Conservation (phyloP, 228 moss, liverwort and hornwort genomes). For the Sphagnum magellanicum region DNA sequence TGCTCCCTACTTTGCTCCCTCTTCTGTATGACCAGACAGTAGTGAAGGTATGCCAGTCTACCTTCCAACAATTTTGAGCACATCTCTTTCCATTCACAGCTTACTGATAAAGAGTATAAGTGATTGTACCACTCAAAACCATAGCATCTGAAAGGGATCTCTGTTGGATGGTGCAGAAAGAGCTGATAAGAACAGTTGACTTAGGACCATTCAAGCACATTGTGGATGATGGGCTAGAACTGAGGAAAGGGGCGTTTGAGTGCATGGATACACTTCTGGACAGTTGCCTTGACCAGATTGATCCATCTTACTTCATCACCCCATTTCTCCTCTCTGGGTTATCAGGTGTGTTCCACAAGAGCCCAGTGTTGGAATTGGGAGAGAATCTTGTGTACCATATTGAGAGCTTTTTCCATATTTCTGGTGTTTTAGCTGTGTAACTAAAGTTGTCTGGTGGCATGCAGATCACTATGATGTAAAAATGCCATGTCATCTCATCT, state of each 20-base stretch:
- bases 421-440: too few species aligned
- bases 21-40: slow-evolving; percentile 98
- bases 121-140: too few species aligned
- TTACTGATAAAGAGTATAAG: too few species aligned
- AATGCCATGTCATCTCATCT: slow-evolving; percentile 95
- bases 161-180: slow-evolving; percentile 61
- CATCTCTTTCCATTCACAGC: too few species aligned
- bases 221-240: slow-evolving; percentile 95
- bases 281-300: slow-evolving; percentile 94
- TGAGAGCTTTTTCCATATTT: too few species aligned
- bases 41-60: slow-evolving; percentile 55
- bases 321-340: slow-evolving; percentile 90
- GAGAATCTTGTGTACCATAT: too few species aligned
- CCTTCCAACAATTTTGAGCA: too few species aligned
- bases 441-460: neutral
- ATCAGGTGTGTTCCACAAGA: slow-evolving; percentile 53
- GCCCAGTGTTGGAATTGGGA: too few species aligned
- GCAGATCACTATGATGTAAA: slow-evolving; percentile 99
- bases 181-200: slow-evolving; percentile 95
- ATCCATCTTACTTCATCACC: slow-evolving; percentile 89
- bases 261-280: slow-evolving; percentile 98
- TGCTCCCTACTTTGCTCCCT: slow-evolving; percentile 79
- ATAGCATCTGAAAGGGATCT: too few species aligned
- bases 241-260: slow-evolving; percentile 96
- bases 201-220: slow-evolving; percentile 99